Conservation (phyloP, 2,329 filamentous ascomycete species). For the Paracorniculantispora psalliotae region DNA sequence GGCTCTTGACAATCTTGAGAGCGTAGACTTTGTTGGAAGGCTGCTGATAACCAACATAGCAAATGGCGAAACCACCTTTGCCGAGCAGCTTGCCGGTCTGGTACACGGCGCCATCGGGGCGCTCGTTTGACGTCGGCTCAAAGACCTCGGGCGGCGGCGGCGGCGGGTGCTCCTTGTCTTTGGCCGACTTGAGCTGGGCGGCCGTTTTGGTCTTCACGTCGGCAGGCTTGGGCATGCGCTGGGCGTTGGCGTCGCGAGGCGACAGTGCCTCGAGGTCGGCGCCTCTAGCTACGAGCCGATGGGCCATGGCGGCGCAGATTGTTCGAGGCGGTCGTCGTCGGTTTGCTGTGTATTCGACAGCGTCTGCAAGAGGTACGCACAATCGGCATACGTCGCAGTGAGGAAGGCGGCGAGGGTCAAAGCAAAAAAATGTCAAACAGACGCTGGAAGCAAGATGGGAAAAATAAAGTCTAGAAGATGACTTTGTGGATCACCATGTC, state of each 20-base stretch:
- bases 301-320: constrained; percentile 35
- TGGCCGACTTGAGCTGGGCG: constrained; percentile 50
- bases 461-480: constrained; percentile 14
- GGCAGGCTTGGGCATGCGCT: constrained; percentile 43
- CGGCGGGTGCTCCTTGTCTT: constrained; percentile 62
- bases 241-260: constrained; percentile 59
- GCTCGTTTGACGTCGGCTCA: constrained; percentile 63
- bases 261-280: constrained; percentile 59
- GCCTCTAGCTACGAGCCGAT: constrained; percentile 45
- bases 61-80: constrained; percentile 79
- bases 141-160: constrained; percentile 56
- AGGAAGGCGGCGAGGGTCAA: background rate
- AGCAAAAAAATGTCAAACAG: constrained; percentile 4
- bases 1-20: constrained; percentile 77
- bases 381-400: background rate
- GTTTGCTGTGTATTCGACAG: background rate
- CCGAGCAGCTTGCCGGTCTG: constrained; percentile 69
- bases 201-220: constrained; percentile 50
- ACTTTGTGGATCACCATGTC: constrained; percentile 3
- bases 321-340: background rate
- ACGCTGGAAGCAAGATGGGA: constrained; percentile 6
- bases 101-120: constrained; percentile 66
- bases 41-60: constrained; percentile 65
- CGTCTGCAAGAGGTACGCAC: background rate
- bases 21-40: constrained; percentile 65